Conservation (phyloP, 2,329 filamentous ascomycete species). For the Aspergillus hortae region DNA sequence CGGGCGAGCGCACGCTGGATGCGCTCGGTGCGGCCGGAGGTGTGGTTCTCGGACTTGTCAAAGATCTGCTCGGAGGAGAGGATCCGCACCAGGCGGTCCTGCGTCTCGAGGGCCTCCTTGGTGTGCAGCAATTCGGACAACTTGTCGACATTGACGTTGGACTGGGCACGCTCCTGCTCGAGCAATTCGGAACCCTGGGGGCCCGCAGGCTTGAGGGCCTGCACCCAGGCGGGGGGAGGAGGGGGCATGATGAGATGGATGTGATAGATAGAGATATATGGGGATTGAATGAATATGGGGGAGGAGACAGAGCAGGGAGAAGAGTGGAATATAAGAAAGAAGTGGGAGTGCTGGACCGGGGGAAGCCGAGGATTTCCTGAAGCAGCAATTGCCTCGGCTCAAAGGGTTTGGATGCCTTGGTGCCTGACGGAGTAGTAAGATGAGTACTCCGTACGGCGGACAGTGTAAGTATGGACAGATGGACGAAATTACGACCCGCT, state of each 20-base stretch:
- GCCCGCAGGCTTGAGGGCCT: constrained; percentile 61
- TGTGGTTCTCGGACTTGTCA: constrained; percentile 76
- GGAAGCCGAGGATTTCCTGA: constrained; percentile 16
- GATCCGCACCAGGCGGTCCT: constrained; percentile 60
- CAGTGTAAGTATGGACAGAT: no score
- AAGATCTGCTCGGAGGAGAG: constrained; percentile 67
- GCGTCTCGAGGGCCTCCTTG: constrained; percentile 59
- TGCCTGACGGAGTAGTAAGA: constrained; percentile 6
- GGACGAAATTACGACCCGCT: neutral
- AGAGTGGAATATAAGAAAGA: neutral
- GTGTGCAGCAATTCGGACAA: constrained; percentile 68
- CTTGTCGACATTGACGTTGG: constrained; percentile 63
- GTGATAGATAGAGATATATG: neutral
- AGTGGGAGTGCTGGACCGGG: constrained; percentile 5
- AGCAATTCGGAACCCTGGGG: constrained; percentile 69
- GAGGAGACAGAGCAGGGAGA: neutral
- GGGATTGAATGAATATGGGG: neutral
- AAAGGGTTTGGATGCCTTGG: neutral
- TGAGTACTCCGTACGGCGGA: no score
- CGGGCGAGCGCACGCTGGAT: constrained; percentile 67
- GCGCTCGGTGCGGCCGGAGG: constrained; percentile 64
- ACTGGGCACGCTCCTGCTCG: constrained; percentile 63
- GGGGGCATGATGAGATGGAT: constrained; percentile 28
- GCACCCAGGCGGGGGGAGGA: constrained; percentile 61
- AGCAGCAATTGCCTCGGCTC: constrained; percentile 22